These are phyloP conservation scores for Lentinus polychrous DNA, from an alignment of 1,284 basidiomycete genomes.

Conservation along the genomic window DNA sequence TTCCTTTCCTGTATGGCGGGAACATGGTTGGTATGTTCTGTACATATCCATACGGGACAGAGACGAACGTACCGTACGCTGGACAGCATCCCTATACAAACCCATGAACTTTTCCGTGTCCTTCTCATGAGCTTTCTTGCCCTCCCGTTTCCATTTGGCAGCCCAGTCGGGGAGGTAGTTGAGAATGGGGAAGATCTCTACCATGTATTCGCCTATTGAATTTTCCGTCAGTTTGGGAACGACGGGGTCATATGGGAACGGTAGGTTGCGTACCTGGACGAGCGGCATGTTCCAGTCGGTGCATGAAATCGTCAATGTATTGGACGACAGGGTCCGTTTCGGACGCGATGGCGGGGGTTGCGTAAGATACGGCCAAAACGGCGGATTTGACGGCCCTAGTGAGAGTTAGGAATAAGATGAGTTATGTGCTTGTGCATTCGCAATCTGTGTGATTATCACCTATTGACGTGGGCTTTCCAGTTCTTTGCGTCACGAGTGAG, in stretches of 20 bases:
- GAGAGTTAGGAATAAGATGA: no score
- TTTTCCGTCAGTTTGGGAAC: no score
- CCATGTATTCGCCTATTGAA: constrained; percentile 18
- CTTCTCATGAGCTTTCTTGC: constrained; percentile 10
- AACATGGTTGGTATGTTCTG: no score
- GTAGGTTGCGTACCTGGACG: constrained; percentile 11
- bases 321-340: constrained; percentile 15
- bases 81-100: constrained; percentile 13
- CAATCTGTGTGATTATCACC: no score
- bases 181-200: constrained; percentile 25
- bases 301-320: constrained; percentile 14
- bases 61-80: constrained; percentile 12
- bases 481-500: not conserved
- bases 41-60: not conserved
- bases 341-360: constrained; percentile 13
- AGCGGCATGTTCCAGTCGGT: constrained; percentile 12
- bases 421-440: no score
- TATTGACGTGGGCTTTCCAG: constrained; percentile 1
- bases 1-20: constrained; percentile 8
- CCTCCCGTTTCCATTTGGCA: constrained; percentile 22
- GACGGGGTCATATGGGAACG: no score
- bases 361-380: constrained; percentile 18
- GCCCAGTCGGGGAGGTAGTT: constrained; percentile 17
- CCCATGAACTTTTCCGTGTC: constrained; percentile 14
- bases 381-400: constrained; percentile 14